Base-by-base conservation (phyloP, 2,329 filamentous ascomycete species). In the Sarocladium strictum region DNA sequence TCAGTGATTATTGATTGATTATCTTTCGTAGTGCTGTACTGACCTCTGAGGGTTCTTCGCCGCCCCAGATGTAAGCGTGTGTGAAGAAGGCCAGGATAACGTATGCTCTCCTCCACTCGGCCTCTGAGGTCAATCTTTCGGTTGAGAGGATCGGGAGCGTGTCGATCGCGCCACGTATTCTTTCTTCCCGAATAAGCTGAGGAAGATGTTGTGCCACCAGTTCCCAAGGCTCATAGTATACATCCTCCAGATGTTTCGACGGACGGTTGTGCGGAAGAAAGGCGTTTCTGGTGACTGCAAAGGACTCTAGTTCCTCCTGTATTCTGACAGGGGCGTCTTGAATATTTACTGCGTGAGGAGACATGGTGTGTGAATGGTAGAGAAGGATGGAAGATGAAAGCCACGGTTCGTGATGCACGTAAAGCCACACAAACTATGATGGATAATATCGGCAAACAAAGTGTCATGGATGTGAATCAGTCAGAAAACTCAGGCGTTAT, bases 1-100 rank as follows among this genome's bases (percentile, higher is more conserved):
- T n/a, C n/a, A n/a, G n/a, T n/a, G n/a, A n/a, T n/a, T n/a, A n/a
- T n/a, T n/a, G n/a, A n/a, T n/a, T n/a, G n/a, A n/a, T n/a, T n/a
- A n/a, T n/a, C n/a, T n/a, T n/a, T n/a, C n/a, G n/a, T n/a, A n/a
- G n/a, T n/a, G n/a, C 4, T 14, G 29, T 35, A 35, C 71, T 62
- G 63, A 90, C 89, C 72, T 94, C 87, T 57, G 79, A 77, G 2
- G 91, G 87, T 54, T 75, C 78, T 41, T 89, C 81, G 21, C 88
- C 90, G 55, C 90, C 90, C 93, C 93, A 97, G 19, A 97, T 84
- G 69, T 96, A 96, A 10, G 83, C 86, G 69, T 97, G 90, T 1
- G 89, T 78, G 54, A 96, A 79, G 63, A 95, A 94, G 0, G 81
- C 83, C 40, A 97, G 75, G 7, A 95, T 76, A 2, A 85, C 79